Evolutionary conservation across 2,329 filamentous ascomycete genomes (phyloP), one percentile per base, ranked within the genome.

Genomic region (Stromatinia cepivora): DNA sequence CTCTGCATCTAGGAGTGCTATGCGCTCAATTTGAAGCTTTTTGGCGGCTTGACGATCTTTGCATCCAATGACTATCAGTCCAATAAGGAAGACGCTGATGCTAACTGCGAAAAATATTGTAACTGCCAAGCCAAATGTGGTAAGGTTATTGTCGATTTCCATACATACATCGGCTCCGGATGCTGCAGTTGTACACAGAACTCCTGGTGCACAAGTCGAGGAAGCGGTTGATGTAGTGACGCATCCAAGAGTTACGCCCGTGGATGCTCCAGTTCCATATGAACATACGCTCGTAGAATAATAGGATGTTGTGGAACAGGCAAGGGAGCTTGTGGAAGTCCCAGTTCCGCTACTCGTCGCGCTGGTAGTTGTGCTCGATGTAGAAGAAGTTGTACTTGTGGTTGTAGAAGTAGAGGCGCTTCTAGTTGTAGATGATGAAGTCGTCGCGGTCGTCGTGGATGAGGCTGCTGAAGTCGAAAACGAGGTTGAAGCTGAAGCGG

Each of bases 221-320:
- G n/a, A 25, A 20, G 59, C 25, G 42, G 15, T 15, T 2, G 62
- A 56, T 39, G 67, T 69, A 64, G 67, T 28, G 9, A 13, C 46
- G 25, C 67, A 69, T 39, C 67, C 62, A 15, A 66, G 20, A 25
- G 61, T 69, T 11, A 52, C 62, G 31, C 67, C 67, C 7, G 61
- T 57, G 17, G 67, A 66, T 66, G 20, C 31, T n/a, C 67, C 67
- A n/a, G 39, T 66, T 17, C 53, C 48, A n/a, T 57, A 66, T n/a
- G 67, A 69, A 25, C 67, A 69, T 22, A 52, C 28, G 4, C 52
- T 66, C 22, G 67, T 69, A 9, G 62, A 66, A 34, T 57, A 54
- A 15, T 46, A 56, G 10, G 28, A 58, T 10, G 67, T 69, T 34
- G 61, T 69, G 15, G 62, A 69, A 31, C 67, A 69, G n/a, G 13